These are phyloP conservation scores for Secale cereale DNA, from an alignment of 176 grass and related monocot genomes.

Conservation along the genomic window DNA sequence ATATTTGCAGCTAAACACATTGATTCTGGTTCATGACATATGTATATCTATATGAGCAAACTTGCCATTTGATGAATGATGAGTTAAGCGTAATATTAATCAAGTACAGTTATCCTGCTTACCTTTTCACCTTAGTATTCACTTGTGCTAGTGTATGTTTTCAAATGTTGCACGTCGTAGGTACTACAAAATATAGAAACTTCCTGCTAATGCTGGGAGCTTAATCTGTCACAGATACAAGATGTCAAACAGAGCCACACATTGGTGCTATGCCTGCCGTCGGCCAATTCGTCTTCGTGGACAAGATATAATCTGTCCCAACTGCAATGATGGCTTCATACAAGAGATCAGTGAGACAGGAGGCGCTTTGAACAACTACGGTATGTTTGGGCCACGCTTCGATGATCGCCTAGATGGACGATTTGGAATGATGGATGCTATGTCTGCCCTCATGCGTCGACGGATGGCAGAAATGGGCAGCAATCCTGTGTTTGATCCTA, in stretches of 20 bases:
- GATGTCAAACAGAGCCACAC: constrained; percentile 89
- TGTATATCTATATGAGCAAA: background rate
- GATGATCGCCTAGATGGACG: constrained; percentile 26
- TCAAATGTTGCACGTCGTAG: background rate
- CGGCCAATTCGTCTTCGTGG: constrained; percentile 47
- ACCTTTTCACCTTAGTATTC: background rate
- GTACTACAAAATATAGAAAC: constrained; percentile 9
- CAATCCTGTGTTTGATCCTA: constrained; percentile 37
- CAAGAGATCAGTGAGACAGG: constrained; percentile 81
- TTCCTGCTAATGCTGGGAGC: background rate
- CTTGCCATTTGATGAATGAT: background rate
- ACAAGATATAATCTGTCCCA: constrained; percentile 60
- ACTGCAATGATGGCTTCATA: constrained; percentile 83
- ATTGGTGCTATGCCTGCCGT: constrained; percentile 88
- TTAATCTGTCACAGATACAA: constrained; percentile 28
- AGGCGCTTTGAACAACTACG: constrained; percentile 47
- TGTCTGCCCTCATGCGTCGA: constrained; percentile 63
- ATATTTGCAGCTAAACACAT: background rate
- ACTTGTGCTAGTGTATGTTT: background rate
- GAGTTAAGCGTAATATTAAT: background rate
- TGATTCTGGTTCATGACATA: background rate
- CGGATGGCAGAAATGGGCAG: constrained; percentile 38
- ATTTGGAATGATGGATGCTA: constrained; percentile 70
- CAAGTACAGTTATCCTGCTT: background rate
- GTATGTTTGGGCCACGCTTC: constrained; percentile 37